A percentile compares a stretch with the other conserved stretches of the same genome.
Evolutionary conservation across 495 filamentous ascomycete species (phyloP).

Genomic region (Aspergillus homomorphus): DNA sequence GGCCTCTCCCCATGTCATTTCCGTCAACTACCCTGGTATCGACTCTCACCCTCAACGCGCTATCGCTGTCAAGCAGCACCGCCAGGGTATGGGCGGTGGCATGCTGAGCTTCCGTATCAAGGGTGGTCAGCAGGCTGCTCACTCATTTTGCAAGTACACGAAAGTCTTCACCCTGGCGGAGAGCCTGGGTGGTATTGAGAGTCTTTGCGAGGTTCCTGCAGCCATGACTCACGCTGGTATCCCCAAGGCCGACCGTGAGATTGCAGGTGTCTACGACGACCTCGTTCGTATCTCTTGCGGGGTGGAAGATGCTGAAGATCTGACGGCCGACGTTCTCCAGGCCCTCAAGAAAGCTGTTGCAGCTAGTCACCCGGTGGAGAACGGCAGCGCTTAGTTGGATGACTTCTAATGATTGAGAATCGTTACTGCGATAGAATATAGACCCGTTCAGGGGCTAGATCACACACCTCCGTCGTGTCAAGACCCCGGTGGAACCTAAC

Average conservation of each 20-base stretch:
- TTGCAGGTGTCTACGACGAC: constrained; percentile 93
- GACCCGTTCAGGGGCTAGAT: constrained; percentile 3
- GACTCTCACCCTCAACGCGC: constrained; percentile 79
- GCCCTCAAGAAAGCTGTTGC: constrained; percentile 74
- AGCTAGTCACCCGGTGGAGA: constrained; percentile 17
- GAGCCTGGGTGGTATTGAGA: constrained; percentile 89
- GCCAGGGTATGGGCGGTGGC: constrained; percentile 90
- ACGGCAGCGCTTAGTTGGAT: constrained; percentile 23
- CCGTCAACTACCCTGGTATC: constrained; percentile 94
- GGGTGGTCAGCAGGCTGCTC: constrained; percentile 82
- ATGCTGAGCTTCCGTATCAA: constrained; percentile 96
- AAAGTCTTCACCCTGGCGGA: constrained; percentile 92
- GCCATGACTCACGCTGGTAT: constrained; percentile 98
- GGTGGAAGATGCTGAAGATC: constrained; percentile 85
- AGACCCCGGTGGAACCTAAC: neutral
- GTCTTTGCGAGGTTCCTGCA: constrained; percentile 82
- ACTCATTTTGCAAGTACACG: constrained; percentile 86
- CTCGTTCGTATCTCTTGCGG: constrained; percentile 92
- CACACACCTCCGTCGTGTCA: neutral
- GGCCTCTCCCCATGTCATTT: constrained; percentile 73
- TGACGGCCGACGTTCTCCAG: constrained; percentile 77
- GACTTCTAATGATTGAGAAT: neutral
- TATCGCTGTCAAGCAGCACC: constrained; percentile 86
- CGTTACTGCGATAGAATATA: constrained; percentile 11
- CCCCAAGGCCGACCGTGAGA: constrained; percentile 82